Percentiles rank a stretch among this genome's conserved stretches.
These are phyloP conservation scores for Chrysanthemum makinoi DNA, from an alignment of 129 eudicot genomes.

Conservation along the genomic window DNA sequence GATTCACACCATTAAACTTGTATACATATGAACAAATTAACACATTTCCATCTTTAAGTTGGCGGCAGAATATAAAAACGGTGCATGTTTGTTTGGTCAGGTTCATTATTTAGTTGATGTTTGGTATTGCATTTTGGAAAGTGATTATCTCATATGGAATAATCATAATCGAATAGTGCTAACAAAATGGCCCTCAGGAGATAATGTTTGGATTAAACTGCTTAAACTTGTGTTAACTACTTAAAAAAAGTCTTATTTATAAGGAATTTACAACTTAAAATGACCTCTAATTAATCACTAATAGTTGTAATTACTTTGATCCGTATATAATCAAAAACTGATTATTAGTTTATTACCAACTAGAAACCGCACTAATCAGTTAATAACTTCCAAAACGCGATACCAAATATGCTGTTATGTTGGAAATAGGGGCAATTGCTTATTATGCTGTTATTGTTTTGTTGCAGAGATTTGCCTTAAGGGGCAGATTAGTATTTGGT, in stretches of 20 bases:
- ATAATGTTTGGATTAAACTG: no score
- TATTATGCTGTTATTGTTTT: no score
- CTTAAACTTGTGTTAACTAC: no score
- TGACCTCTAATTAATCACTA: no score
- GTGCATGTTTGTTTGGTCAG: slow-evolving; percentile 12
- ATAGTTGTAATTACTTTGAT: not conserved
- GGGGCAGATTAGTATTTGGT: slow-evolving; percentile 63
- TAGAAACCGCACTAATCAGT: not conserved
- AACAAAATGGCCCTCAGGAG: no score
- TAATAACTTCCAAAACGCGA: not conserved
- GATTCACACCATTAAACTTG: no score
- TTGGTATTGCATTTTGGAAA: not conserved
- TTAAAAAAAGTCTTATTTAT: no score
- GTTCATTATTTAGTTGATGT: not conserved
- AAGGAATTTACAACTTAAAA: no score
- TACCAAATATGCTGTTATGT: no score
- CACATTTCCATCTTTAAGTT: not conserved
- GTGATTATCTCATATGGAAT: not conserved
- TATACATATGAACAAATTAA: no score
- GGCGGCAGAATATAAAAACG: not conserved
- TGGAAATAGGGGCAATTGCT: no score
- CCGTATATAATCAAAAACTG: not conserved
- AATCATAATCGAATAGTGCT: not conserved
- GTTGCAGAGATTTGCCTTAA: slow-evolving; percentile 47
- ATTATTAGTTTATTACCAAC: not conserved